Percentiles rank a stretch among this genome's conserved stretches.
These are phyloP conservation scores for Cyathus striatus DNA, from an alignment of 768 basidiomycete genomes.

Conservation along the genomic window DNA sequence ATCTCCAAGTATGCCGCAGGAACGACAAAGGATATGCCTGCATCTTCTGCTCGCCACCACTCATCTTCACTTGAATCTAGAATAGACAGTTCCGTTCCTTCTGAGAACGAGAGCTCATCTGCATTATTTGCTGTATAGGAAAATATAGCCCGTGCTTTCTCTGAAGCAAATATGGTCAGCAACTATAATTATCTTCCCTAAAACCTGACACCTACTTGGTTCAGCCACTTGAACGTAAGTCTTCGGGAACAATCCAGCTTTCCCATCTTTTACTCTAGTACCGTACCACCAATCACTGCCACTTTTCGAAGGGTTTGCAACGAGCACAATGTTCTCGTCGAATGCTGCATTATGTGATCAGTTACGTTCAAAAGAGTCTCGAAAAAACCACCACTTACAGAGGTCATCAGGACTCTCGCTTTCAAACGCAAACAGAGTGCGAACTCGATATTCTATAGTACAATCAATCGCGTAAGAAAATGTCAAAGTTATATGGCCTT, in stretches of 20 bases:
- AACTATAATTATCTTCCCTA: neutral
- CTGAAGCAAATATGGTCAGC: conserved; percentile 22
- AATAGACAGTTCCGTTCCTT: conserved; percentile 74
- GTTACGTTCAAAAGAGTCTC: conserved; percentile 5
- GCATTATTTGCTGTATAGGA: conserved; percentile 62
- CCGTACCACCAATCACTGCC: conserved; percentile 95
- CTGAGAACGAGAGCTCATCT: conserved; percentile 83
- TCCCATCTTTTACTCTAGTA: conserved; percentile 54
- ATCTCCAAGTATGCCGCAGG: conserved; percentile 89
- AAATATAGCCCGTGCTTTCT: conserved; percentile 76
- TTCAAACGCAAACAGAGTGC: conserved; percentile 81
- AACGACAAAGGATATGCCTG: conserved; percentile 82
- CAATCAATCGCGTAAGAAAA: conserved; percentile 2
- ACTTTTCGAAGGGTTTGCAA: conserved; percentile 81
- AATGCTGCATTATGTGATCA: conserved; percentile 52
- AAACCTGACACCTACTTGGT: conserved; percentile 42
- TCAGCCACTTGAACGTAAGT: conserved; percentile 77
- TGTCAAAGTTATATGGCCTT: neutral
- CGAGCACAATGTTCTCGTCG: conserved; percentile 69
- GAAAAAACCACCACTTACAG: conserved; percentile 40
- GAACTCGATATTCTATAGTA: conserved; percentile 60
- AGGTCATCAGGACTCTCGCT: conserved; percentile 88
- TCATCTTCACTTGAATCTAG: conserved; percentile 80
- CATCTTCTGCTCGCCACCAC: conserved; percentile 96
- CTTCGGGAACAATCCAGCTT: conserved; percentile 85